Conservation (phyloP, 1,284 basidiomycete genomes). For the Calocybe gambosa region DNA sequence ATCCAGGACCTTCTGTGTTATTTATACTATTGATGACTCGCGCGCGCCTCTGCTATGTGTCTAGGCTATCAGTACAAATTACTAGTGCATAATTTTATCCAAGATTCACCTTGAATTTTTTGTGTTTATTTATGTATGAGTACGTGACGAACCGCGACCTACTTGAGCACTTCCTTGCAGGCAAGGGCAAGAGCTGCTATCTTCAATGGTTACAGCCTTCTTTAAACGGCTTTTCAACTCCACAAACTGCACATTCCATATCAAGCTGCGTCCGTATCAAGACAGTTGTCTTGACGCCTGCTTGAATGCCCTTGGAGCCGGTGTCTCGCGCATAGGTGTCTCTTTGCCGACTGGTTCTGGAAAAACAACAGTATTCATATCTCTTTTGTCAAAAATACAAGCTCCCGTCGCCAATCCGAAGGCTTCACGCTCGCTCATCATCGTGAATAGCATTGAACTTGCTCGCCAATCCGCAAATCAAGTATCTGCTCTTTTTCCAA, state of each 20-base stretch:
- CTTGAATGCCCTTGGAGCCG: slow-evolving; percentile 57
- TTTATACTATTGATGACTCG: not conserved
- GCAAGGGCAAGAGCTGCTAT: not conserved
- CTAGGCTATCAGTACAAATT: not conserved
- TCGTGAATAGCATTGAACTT: slow-evolving; percentile 86
- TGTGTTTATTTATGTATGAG: not conserved
- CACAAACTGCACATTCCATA: not conserved
- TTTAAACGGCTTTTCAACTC: slow-evolving; percentile 10
- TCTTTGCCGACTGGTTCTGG: slow-evolving; percentile 90
- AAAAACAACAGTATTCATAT: slow-evolving; percentile 91
- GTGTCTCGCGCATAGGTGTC: slow-evolving; percentile 80
- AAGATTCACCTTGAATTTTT: not conserved
- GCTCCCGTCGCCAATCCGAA: slow-evolving; percentile 35
- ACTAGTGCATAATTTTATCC: not conserved
- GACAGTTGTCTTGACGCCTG: slow-evolving; percentile 81
- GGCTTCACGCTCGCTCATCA: slow-evolving; percentile 64
- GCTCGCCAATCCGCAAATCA: slow-evolving; percentile 84
- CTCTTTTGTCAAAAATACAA: slow-evolving; percentile 59
- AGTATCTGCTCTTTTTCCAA: slow-evolving; percentile 61
- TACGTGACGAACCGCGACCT: too few relatives aligned
- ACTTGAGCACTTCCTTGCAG: not conserved
- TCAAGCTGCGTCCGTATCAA: slow-evolving; percentile 85
- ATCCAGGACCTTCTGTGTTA: not conserved
- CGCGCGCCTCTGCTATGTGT: not conserved
- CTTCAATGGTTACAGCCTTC: slow-evolving; percentile 9